phyloP scores from a whole-genome alignment of 176 grass and related monocot genomes.

The Tuctoria greenei region DNA sequence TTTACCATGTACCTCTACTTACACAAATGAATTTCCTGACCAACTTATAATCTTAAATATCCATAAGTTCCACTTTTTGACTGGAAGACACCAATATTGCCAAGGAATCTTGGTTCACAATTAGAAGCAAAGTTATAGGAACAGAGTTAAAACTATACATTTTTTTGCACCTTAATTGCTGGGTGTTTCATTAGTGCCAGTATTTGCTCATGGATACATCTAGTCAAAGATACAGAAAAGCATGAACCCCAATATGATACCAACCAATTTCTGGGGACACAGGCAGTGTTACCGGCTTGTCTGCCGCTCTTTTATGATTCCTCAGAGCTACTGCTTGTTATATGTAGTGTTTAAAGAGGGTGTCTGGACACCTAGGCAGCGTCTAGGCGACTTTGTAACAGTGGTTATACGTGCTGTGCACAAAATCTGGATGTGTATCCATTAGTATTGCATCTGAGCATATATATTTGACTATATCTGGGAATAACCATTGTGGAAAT shows the following conservation, averaged over 20 bases:
- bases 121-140: background rate
- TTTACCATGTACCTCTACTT: background rate
- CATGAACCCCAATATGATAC: background rate
- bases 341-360: no score
- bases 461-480: background rate
- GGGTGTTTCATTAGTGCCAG: background rate
- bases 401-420: background rate
- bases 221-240: background rate
- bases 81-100: conserved; percentile 3
- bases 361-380: no score
- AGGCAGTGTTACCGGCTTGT: background rate
- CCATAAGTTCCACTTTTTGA: background rate
- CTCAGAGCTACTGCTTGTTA: background rate
- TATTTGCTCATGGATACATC: background rate
- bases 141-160: background rate
- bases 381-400: no score
- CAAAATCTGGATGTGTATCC: background rate
- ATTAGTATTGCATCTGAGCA: background rate
- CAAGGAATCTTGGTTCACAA: background rate
- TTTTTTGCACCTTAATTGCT: background rate
- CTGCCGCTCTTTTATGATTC: background rate
- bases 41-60: background rate
- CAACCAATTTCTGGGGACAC: no score
- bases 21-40: background rate
- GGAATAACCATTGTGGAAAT: background rate